Evolutionary conservation across 192 early-diverging fungal genomes (phyloP), one percentile per base, ranked within the genome.

Genomic region (Podila epicladia): DNA sequence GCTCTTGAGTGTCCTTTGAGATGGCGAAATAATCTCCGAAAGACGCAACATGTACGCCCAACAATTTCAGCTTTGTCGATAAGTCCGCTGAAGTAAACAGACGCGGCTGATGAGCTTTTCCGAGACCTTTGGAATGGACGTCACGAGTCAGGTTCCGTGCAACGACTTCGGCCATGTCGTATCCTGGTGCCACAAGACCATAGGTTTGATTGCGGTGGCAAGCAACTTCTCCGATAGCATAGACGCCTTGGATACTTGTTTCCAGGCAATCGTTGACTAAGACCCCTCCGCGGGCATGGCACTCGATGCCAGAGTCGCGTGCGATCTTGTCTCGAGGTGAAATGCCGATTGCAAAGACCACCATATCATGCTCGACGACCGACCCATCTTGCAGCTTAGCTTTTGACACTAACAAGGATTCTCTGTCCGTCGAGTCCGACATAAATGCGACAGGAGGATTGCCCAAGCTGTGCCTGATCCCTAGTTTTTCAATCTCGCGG

Each of bases 91-190:
- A 74, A n/a, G 74, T 90, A 64, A 91, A 91, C 48, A 33, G 13
- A 22, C 64, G 64, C 51, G 72, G 72, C 58, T 66, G 63, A 32
- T 66, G 72, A 19, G 31, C 67, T 41, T 77, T 75, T 57, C 83
- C 80, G 8, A 67, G 49, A 48, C 45, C 66, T 5, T 32, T 50
- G 24, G 58, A 69, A 48, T 53, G 37, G 29, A 72, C 32, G 33
- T 66, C 69, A 6, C 41, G 45, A 17, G 72, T 70, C 26, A 92
- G 64, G 66, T 89, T 88, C 22, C 65, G 74, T 2, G 92, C 89
- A 20, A 91, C 87, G 22, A 92, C 75, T n/a, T 89, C 89, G 13
- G 91, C 92, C 91, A 92, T 92, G 29, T 93, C 92, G 31, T 92
- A 89, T 62, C 91, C 92, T 17, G 91, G 91, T 17, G 86, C 91